Base-by-base conservation (phyloP, 1,139 yeast genomes). In the Nadsonia commutata region DNA sequence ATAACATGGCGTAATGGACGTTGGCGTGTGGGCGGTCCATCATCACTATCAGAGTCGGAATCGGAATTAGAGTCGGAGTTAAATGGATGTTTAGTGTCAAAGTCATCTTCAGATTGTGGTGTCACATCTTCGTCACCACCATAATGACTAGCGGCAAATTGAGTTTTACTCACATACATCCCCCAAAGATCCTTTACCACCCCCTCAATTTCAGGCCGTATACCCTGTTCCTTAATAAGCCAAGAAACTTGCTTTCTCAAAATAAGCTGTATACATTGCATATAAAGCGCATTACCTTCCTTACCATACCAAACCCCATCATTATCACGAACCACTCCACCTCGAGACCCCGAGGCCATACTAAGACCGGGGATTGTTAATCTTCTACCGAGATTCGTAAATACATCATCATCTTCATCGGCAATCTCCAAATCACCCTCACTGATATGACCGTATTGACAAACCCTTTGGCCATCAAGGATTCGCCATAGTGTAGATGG, bases 141-240 rank as follows among this genome's bases (percentile, higher is more conserved):
- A 39, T 48, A 47, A 16, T 54, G 44, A 5, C 46, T 38, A 6
- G 38, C 31, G 8, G 56, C 45, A 41, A 56, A 50, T 11, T 51
- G 48, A 3, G 54, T 42, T n/a, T 46, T 50, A 38, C 52, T 54
- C 40, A 74, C 53, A 44, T 64, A 64, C 17, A 62, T 50, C 8
- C 65, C 57, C 84, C 85, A 79, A 46, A 75, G 59, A 3, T 66
- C 58, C 52, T 72, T 72, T 1, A 74, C 77, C 3, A 67, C 57
- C 1, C 54, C 52, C 43, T 63, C 68, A 18, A 74, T 64, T 8
- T 63, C 64, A 3, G 51, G 47, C 2, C 70, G 64, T 9, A 70
- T 51, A 2, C 56, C 53, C 37, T 54, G 50, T 2, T 58, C 51
- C 2, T 56, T 48, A 3, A 64, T 59, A 36, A 77, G 57, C 57